These are phyloP conservation scores for Dendrobium nobile DNA, from an alignment of 106 monocot species.

Conservation along the genomic window DNA sequence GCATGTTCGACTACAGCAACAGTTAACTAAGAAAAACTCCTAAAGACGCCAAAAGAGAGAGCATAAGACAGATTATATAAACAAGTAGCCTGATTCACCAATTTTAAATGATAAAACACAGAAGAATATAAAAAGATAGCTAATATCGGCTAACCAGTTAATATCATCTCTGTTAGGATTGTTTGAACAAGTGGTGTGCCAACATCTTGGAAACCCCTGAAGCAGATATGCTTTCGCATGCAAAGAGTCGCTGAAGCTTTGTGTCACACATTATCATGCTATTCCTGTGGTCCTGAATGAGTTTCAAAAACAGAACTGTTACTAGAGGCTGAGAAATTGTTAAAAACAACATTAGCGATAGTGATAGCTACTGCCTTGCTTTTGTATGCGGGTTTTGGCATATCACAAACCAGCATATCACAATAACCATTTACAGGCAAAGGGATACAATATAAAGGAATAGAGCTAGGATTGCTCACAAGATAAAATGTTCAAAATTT, in stretches of 20 bases:
- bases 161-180: conserved; percentile 19
- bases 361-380: not conserved
- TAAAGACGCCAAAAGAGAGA: not conserved
- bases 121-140: not conserved
- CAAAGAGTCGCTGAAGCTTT: conserved; percentile 52
- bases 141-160: conserved; percentile 26
- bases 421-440: not conserved
- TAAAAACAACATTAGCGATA: not conserved
- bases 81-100: not conserved
- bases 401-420: conserved; percentile 1
- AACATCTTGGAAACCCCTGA: conserved; percentile 34
- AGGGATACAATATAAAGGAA: not conserved
- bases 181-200: conserved; percentile 33
- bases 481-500: not conserved
- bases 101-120: not conserved
- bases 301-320: conserved; percentile 7
- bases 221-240: conserved; percentile 36
- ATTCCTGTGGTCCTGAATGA: conserved; percentile 26
- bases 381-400: not conserved
- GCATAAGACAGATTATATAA: not conserved
- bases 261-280: conserved; percentile 33
- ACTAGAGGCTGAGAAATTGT: not conserved
- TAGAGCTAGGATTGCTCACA: not conserved
- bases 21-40: not conserved
- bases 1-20: not conserved